A percentile compares a stretch with the other conserved stretches of the same genome.
Evolutionary conservation across 345 rosid genomes (phyloP).

Genomic region (Kernera saxatilis): DNA sequence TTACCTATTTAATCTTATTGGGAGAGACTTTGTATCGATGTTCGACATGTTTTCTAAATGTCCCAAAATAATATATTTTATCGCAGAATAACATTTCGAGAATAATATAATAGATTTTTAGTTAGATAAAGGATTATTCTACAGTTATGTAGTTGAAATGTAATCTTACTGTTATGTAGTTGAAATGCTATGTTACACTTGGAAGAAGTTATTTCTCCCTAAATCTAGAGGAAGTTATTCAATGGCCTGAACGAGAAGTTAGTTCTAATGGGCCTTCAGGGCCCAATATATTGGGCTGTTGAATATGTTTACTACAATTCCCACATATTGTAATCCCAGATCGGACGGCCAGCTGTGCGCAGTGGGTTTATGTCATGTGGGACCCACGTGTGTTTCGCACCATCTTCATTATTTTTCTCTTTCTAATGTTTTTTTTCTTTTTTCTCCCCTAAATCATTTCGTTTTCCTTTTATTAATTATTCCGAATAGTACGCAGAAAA

Average conservation of each 20-base stretch:
- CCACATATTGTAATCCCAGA: slow-evolving; percentile 14
- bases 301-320: background rate
- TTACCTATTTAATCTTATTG: background rate
- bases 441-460: background rate
- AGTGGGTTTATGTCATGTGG: slow-evolving; percentile 18
- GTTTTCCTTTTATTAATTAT: background rate
- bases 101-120: too few relatives aligned
- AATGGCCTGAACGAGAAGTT: background rate
- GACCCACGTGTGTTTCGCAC: slow-evolving; percentile 14
- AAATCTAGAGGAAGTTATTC: too few relatives aligned
- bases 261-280: background rate
- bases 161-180: too few relatives aligned
- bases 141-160: too few relatives aligned
- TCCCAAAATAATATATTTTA: too few relatives aligned
- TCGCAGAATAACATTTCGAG: too few relatives aligned
- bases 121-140: too few relatives aligned
- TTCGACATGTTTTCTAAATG: too few relatives aligned
- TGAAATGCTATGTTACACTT: too few relatives aligned
- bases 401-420: slow-evolving; percentile 3
- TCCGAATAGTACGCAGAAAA: background rate
- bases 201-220: too few relatives aligned
- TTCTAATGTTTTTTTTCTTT: background rate
- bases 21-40: background rate
- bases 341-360: slow-evolving; percentile 28
- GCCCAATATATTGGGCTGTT: background rate